Evolutionary conservation across 148 eudicot genomes (phyloP).

Genomic region (Dysphania ambrosioides): DNA sequence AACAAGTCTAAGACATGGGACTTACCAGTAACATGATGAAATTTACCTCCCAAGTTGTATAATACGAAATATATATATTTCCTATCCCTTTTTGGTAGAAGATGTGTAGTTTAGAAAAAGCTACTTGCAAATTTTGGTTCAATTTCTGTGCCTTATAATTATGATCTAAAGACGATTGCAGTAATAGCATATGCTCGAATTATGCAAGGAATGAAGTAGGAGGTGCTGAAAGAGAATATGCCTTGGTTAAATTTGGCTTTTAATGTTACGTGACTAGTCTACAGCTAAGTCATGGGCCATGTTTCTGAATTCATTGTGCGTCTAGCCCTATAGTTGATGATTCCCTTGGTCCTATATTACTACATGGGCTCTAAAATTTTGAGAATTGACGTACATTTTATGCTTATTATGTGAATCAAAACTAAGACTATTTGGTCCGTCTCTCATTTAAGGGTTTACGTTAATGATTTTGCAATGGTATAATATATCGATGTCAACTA

Average conservation of each 20-base stretch:
- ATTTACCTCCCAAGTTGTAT: neutral
- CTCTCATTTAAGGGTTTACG: too few relatives aligned
- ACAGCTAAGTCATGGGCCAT: neutral
- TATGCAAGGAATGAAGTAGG: neutral
- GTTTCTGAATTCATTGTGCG: neutral
- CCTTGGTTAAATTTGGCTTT: neutral
- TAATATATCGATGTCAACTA: too few relatives aligned
- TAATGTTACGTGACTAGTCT: neutral
- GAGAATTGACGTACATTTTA: too few relatives aligned
- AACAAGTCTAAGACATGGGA: neutral
- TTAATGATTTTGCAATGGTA: too few relatives aligned
- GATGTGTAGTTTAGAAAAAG: neutral
- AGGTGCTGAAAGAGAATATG: constrained; percentile 14
- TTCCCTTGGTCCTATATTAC: neutral
- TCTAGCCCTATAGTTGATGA: neutral
- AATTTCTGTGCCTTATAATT: too few relatives aligned
- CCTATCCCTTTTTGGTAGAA: neutral
- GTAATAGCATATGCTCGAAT: constrained; percentile 17
- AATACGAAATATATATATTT: neutral
- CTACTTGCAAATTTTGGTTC: neutral
- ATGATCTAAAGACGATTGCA: too few relatives aligned
- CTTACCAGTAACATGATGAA: constrained; percentile 9
- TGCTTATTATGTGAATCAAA: too few relatives aligned
- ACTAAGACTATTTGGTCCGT: too few relatives aligned
- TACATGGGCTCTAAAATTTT: neutral